These are phyloP conservation scores for Beta macrorhiza DNA, from an alignment of 179 eudicot species.

Conservation along the genomic window DNA sequence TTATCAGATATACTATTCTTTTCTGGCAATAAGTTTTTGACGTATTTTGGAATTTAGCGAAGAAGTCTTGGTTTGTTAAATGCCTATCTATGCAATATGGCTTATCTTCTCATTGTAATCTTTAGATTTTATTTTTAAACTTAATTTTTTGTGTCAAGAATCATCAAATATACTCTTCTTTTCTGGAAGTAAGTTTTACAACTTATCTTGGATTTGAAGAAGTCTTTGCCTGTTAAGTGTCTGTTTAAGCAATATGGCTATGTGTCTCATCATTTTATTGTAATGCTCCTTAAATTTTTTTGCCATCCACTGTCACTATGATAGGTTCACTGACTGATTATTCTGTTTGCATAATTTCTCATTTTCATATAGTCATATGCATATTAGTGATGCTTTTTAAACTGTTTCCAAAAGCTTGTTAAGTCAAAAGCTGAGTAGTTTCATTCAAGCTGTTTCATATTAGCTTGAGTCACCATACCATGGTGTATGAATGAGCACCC, in stretches of 20 bases:
- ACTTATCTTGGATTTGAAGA: too few species aligned
- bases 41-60: too few species aligned
- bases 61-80: too few species aligned
- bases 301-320: too few species aligned
- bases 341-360: background rate
- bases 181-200: too few species aligned
- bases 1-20: too few species aligned
- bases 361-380: background rate
- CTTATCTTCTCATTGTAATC: background rate
- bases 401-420: background rate
- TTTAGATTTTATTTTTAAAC: too few species aligned
- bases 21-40: too few species aligned
- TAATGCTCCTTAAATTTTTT: background rate
- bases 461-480: background rate
- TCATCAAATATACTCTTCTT: too few species aligned
- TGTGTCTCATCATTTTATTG: background rate
- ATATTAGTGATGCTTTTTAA: background rate
- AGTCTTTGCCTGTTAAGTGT: too few species aligned
- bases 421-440: background rate
- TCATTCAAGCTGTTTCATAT: background rate
- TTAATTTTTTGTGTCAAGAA: too few species aligned
- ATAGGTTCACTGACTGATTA: background rate
- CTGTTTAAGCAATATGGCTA: background rate
- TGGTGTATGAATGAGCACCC: background rate
- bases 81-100: background rate